Evolutionary conservation across 2,329 filamentous ascomycete species (phyloP).

Genomic region (Pseudogymnoascus sp.): DNA sequence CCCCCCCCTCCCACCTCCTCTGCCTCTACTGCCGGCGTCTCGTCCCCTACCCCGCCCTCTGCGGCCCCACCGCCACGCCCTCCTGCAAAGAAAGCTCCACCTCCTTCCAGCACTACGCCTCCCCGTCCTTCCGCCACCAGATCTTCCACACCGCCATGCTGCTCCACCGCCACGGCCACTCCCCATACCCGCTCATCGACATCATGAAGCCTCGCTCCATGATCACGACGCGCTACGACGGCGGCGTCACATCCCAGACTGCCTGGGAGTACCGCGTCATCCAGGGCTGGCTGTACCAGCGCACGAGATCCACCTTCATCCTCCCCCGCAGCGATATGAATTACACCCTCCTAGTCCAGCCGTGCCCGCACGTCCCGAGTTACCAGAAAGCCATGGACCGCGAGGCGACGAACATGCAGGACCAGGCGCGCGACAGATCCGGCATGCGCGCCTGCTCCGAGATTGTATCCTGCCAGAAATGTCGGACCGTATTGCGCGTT

Average conservation of each 20-base stretch:
- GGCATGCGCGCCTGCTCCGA: not conserved
- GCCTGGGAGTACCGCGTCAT: not conserved
- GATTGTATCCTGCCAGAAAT: not conserved
- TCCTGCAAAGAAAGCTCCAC: not conserved
- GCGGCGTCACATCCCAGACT: not conserved
- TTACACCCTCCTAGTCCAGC: not conserved
- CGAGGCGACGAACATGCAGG: not conserved
- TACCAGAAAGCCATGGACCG: not conserved
- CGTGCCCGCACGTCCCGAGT: not conserved
- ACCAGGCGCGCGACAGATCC: not conserved
- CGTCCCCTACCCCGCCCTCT: not conserved
- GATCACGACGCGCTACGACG: not conserved
- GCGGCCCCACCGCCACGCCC: not conserved
- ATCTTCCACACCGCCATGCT: not conserved
- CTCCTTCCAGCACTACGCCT: not conserved
- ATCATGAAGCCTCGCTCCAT: not conserved
- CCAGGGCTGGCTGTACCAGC: not conserved
- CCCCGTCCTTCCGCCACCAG: not conserved
- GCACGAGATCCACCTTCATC: not conserved
- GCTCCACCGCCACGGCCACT: not conserved
- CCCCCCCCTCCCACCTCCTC: not conserved
- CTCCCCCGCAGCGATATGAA: not conserved
- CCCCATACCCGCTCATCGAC: not conserved
- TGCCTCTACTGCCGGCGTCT: not conserved
- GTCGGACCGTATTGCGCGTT: not conserved